Evolutionary conservation across 2,329 filamentous ascomycete genomes (phyloP), one percentile per base, ranked within the genome.

Genomic region (Claviceps maximensis): DNA sequence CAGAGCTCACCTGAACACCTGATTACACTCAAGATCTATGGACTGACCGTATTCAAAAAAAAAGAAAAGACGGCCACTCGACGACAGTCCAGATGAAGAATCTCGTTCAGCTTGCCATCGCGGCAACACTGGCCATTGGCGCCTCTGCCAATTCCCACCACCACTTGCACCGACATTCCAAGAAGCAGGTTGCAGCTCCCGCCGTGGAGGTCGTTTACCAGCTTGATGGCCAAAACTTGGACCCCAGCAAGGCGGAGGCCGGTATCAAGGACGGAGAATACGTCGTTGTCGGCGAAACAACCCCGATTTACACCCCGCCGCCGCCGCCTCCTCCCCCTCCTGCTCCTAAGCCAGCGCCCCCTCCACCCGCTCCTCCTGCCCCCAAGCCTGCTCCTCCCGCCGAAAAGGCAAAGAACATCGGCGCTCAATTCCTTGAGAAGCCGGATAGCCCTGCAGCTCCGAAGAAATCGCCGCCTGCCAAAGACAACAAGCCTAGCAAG

Each of bases 201-300:
- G 76, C 83, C 33, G 83, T 80, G 50, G 78, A 83, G 59, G 80
- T 83, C 53, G 77, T 84, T 53, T 96, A 90, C 70, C 76, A 84
- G 65, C 72, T 90, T 52, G 79, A 85, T 56, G 84, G 83, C 56
- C 61, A 82, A 62, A 57, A 71, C 36, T 76, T 95, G 59, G 72
- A 74, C 51, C 69, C 77, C 55, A 69, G 77, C 0, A 78, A 89
- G 55, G 89, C 89, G 52, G 77, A 84, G 70, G 65, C 79, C 53
- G 88, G 89, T 58, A 76, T 97, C 60, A 71, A 77, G 54, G 78
- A 84, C 56, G 86, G 89, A 51, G 77, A 79, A 47, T 93, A 82
- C 72, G 74, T 84, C 47, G 72, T 86, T 49, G 72, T 85, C 47
- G 79, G 80, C 58, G 78, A 81, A 64, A 73, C 76, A 46, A 70